A percentile compares a stretch with the other conserved stretches of the same genome.
Evolutionary conservation across 768 basidiomycete genomes (phyloP).

Genomic region (Brasilioporus rufonigricans): DNA sequence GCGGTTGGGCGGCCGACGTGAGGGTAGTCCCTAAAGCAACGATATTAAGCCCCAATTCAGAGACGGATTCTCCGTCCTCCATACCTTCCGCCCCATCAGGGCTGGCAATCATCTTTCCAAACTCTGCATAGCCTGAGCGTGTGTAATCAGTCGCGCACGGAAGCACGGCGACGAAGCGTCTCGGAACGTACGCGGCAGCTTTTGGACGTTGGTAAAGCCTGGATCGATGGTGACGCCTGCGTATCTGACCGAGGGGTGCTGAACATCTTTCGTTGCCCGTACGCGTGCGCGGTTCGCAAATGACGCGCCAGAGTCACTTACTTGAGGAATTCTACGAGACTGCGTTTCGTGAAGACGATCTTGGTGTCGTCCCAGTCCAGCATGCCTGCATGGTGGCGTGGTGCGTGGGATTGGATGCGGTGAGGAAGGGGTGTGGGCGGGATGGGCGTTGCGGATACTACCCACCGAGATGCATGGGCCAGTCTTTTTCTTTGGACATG

Average conservation of each 20-base stretch:
- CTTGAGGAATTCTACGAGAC: slow-evolving; percentile 77
- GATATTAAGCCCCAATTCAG: not conserved
- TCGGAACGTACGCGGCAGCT: slow-evolving; percentile 60
- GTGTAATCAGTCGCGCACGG: not conserved
- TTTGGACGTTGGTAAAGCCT: slow-evolving; percentile 69
- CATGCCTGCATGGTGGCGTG: slow-evolving; percentile 47
- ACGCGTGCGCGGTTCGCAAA: not conserved
- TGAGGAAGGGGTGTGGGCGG: not conserved
- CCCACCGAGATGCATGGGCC: slow-evolving; percentile 65
- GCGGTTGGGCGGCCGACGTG: slow-evolving; percentile 3
- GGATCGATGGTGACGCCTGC: slow-evolving; percentile 75
- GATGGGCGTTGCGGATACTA: slow-evolving; percentile 1
- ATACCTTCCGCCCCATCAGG: slow-evolving; percentile 25
- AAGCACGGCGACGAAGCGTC: not conserved
- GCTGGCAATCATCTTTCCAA: slow-evolving; percentile 48
- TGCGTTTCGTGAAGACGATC: slow-evolving; percentile 78
- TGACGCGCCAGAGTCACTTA: slow-evolving; percentile 31
- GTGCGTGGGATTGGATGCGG: not conserved
- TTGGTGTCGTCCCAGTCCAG: slow-evolving; percentile 77
- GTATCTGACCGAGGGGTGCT: slow-evolving; percentile 47
- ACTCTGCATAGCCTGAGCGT: slow-evolving; percentile 63
- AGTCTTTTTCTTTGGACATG: slow-evolving; percentile 67
- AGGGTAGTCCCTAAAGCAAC: slow-evolving; percentile 6
- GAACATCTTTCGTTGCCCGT: slow-evolving; percentile 18
- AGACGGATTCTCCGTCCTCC: not conserved